Evolutionary conservation across 2,329 filamentous ascomycete genomes (phyloP).

Genomic region (Trichophyton schoenleinii): DNA sequence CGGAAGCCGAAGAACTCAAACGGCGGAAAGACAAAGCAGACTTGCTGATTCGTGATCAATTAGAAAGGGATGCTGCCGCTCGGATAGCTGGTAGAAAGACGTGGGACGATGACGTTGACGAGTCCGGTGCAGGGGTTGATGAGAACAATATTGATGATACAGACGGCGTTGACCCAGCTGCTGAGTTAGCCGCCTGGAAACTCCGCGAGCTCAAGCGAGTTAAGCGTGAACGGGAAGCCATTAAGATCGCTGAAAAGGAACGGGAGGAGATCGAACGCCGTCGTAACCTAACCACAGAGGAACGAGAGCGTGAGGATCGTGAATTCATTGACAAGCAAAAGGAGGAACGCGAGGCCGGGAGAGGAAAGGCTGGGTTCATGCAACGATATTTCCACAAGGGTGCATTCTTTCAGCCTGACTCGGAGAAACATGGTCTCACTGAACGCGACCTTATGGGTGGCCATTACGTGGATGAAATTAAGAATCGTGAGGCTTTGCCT

Average conservation of each 20-base stretch:
- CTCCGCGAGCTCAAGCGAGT: constrained; percentile 80
- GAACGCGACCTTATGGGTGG: constrained; percentile 77
- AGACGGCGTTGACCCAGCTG: constrained; percentile 73
- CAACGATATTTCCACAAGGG: constrained; percentile 96
- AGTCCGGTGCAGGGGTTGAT: constrained; percentile 52
- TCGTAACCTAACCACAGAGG: constrained; percentile 72
- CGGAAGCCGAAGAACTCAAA: constrained; percentile 35
- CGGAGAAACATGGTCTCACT: constrained; percentile 60
- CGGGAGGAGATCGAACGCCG: constrained; percentile 80
- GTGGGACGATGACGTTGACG: constrained; percentile 59
- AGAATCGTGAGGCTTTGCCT: constrained; percentile 69
- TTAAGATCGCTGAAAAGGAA: constrained; percentile 74
- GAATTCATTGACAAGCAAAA: constrained; percentile 64
- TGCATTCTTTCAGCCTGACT: constrained; percentile 82
- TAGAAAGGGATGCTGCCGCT: constrained; percentile 67
- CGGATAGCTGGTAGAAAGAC: constrained; percentile 64
- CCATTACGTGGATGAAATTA: constrained; percentile 68
- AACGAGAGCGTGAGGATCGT: constrained; percentile 73
- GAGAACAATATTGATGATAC: constrained; percentile 74
- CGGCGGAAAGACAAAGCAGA: constrained; percentile 55
- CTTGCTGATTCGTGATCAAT: constrained; percentile 73
- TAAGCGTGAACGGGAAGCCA: constrained; percentile 71
- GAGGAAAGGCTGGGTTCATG: constrained; percentile 78
- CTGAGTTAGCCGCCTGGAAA: constrained; percentile 86
- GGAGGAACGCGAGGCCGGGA: constrained; percentile 59